Base-by-base conservation (phyloP, 345 rosid species). In the Salix brachista region DNA sequence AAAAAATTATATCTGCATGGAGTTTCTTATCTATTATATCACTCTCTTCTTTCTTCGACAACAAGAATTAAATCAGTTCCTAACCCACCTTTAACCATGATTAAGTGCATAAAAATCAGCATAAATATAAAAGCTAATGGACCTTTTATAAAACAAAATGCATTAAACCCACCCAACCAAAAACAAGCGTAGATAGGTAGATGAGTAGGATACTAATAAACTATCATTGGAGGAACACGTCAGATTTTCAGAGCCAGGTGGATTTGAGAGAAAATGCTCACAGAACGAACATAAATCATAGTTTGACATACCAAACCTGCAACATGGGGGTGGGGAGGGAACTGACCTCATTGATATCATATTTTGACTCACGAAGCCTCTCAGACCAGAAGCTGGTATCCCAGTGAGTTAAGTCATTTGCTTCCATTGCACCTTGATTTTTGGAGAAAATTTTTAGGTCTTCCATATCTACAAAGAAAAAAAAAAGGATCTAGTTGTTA, bases 311-410 rank as follows among this genome's bases (percentile, higher is more conserved):
- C 44, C 64, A 58, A 21, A 58, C 26, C 28, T 9, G 28, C 28
- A 4, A 58, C 28, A 25, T 65, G 37, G 44, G 44, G 44, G 11
- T 10, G 3, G 3, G 76, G 34, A 74, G 76, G 75, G 41, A 56
- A 11, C 26, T 41, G 13, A 94, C 98, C 97, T 94, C 94, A 80
- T 91, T 94, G 75, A 92, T 92, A 75, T 90, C 89, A 80, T 89
- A 94, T 90, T 88, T 94, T 48, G 96, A 87, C 78, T 94, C 98
- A 69, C 98, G 98, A 76, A 92, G 93, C 85, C 98, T 92, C 88
- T 94, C 98, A 72, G 94, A 86, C 98, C 98, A 94, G 88, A 90
- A 94, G 76, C 25, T 80, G n/a, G 85, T 85, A 84, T 94, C 98
- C 98, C 98, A 94, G 69, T 94, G 91, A 71, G 52, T 88, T 85